Base-by-base conservation (phyloP, 257 asterid species). In the Asclepias syriaca region DNA sequence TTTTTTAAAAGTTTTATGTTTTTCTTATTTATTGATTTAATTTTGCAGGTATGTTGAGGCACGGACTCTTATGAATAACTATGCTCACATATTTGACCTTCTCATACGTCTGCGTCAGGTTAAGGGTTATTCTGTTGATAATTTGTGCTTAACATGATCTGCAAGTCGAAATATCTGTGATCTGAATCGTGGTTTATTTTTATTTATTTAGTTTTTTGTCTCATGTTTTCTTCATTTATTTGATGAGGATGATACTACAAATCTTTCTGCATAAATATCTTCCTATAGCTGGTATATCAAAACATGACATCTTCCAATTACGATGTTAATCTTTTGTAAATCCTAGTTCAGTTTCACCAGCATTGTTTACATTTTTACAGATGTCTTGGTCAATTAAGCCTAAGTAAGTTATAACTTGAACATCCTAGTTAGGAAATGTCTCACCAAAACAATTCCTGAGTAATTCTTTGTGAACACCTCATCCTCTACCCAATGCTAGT, bases 21-120 rank as follows among this genome's bases (percentile, higher is more conserved):
- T 53, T 15, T 11, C 48, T 5, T 54, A 15, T 49, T 34, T 43
- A 39, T 54, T 69, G 27, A 53, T 60, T 69, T 66, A 51, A 72
- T 58, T 46, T 43, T 84, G 88, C 96, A 93, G 97, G 75, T 93
- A 89, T 66, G 76, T 93, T 64, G 85, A 84, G 32, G 90, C 88
- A 22, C 95, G 90, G 46, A 94, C 96, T 1, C 77, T 89, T 79
- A 68, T 84, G 91, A 93, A 93, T 79, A 93, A 91, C 84, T 94
- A 91, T 71, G 98, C 98, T 39, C 97, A 94, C 85, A 94, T 91
- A 74, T 88, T 94, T 84, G 96, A 89, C 80, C 96, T 93, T 69
- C 87, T 93, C 55, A 91, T 96, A 8, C 96, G 96, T 78, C 87
- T 94, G 70, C 90, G 98, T 59, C 98, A 94, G 97, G 98, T 93